Base-by-base conservation (phyloP, 1,284 basidiomycete genomes). In the Ustanciosporium gigantosporum region DNA sequence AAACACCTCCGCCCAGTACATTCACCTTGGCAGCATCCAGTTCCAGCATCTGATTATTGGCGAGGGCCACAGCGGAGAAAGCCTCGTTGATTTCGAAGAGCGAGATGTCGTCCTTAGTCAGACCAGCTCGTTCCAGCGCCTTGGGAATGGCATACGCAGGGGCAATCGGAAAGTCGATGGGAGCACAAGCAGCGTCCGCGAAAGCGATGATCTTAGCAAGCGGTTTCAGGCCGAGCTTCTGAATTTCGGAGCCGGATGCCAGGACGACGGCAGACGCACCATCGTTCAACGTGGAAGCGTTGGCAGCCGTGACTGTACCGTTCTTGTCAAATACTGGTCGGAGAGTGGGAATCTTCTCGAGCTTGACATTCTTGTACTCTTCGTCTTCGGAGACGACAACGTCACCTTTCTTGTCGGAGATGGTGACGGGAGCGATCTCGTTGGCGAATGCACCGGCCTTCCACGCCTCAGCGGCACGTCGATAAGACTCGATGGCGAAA, bases 111-210 rank as follows among this genome's bases (percentile, higher is more conserved):
- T 89, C 83, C 50, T 87, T 78, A 24, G 85, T 85, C 49, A 98
- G 82, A 68, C 89, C 89, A 37, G 94, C 95, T 64, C 84, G 86
- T 82, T 92, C 82, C 49, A 99, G 83, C 8, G 95, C 95, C 59
- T 85, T 81, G 31, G 95, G 95, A 36, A 98, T 82, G 29, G 93
- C 94, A 52, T 89, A 83, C 20, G 94, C 89, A 22, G 95, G 95
- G 23, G 95, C 95, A 68, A 87, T 85, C 37, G 94, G 92, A 86
- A 99, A 99, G 80, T 98, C 91, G 70, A 97, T 89, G 29, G 95
- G 95, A 24, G 90, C 91, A 70, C 91, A 87, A 73, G 95, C 95
- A 61, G 90, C 91, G 81, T 99, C 95, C 58, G 95, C 91, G 80
- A 90, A 97, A 5, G 91, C 71, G 31, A 81, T 42, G 31, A 81